Base-by-base conservation (phyloP, 2,329 filamentous ascomycete genomes). In the Fusarium sp. region DNA sequence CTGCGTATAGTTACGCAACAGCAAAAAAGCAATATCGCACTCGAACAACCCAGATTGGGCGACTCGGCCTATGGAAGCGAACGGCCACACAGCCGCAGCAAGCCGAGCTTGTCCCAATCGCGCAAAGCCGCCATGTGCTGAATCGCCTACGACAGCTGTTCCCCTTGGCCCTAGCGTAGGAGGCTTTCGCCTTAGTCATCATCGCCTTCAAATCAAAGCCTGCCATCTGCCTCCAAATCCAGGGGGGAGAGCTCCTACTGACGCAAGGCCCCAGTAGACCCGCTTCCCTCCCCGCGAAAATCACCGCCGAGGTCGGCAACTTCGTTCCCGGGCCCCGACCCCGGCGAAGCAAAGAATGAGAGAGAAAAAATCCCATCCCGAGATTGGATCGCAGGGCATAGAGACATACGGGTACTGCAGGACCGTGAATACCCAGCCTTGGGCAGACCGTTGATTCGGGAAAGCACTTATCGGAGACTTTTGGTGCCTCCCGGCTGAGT, bases 281-380 rank as follows among this genome's bases (percentile, higher is more conserved):
- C 54, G 51, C 52, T 60, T 50, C 41, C 44, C 48, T 62, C 66
- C 71, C 66, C 65, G 65, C 60, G 58, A 71, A 62, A 68, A 68
- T 39, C 56, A 28, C 57, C 70, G 73, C 73, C 73, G 73, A 75
- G 58, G 62, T 75, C 73, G 73, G 73, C 73, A 71, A 51, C 40
- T 51, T 56, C 64, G 52, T 63, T 71, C 54, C 51, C 54, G 52
- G 44, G 34, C 37, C 43, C 67, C 50, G 62, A 62, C 41, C 50
- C 30, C 58, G 39, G 44, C 37, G 46, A 16, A 54, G 50, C n/a
- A 27, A 37, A 39, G 16, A 51, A 16, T 16, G 7, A n/a, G 37
- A 70, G n/a, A 46, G 52, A 37, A 53, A 52, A 64, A 55, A 57
- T 40, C 41, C 48, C 47, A 53, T 34, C 16, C 16, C 8, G 28